Evolutionary conservation across 2,329 filamentous ascomycete genomes (phyloP).

Genomic region (Ceratocystis smalleyi): DNA sequence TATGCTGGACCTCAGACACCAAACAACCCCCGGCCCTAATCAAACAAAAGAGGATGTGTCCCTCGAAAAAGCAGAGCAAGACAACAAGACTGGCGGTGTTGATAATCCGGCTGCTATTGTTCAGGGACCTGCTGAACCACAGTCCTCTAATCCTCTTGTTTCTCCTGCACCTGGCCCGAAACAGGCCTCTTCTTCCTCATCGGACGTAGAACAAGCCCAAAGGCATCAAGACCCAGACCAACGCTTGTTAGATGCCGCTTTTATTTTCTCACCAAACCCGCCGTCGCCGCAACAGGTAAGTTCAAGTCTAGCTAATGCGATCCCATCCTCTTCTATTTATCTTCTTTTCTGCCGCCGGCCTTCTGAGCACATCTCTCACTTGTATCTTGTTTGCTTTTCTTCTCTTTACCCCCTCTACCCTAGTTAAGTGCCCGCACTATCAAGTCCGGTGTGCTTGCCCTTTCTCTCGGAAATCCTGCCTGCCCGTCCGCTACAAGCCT

Average conservation of each 20-base stretch:
- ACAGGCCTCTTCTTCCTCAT: neutral
- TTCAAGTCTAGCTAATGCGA: neutral
- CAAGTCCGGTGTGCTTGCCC: neutral
- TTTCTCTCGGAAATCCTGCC: neutral
- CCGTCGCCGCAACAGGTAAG: slow-evolving; percentile 3
- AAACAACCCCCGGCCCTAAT: neutral
- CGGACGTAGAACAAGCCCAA: neutral
- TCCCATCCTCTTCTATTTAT: neutral
- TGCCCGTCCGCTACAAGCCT: neutral
- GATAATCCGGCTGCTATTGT: neutral
- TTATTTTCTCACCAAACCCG: neutral
- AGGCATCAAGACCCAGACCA: neutral
- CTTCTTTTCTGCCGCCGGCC: neutral
- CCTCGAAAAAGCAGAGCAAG: neutral
- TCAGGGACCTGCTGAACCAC: neutral
- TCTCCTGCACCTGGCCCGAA: neutral
- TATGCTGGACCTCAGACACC: neutral
- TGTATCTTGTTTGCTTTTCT: neutral
- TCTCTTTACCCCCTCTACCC: neutral
- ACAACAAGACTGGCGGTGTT: neutral
- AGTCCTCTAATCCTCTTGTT: neutral
- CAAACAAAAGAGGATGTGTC: neutral
- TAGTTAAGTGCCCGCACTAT: neutral
- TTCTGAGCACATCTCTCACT: neutral
- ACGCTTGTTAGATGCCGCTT: neutral